phyloP scores from a whole-genome alignment of 805 yeast species.

The Torulaspora delbrueckii region DNA sequence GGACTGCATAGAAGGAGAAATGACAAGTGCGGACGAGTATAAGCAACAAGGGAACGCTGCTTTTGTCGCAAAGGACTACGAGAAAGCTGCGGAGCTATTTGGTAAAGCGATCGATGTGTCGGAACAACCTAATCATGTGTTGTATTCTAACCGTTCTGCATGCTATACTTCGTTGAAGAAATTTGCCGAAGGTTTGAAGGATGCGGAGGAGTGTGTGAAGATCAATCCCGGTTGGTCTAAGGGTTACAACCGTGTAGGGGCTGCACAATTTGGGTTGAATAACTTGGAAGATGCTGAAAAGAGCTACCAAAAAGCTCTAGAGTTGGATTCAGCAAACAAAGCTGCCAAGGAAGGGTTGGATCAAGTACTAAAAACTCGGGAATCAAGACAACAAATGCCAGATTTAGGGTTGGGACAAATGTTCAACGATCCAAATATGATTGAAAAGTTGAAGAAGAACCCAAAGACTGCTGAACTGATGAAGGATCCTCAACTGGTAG shows the following conservation, averaged over 20 bases:
- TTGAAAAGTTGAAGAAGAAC: constrained; percentile 67
- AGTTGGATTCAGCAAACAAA: constrained; percentile 72
- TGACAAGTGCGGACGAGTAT: constrained; percentile 60
- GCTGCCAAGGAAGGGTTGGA: constrained; percentile 82
- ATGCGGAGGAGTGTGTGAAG: constrained; percentile 78
- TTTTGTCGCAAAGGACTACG: constrained; percentile 80
- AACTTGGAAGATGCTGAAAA: constrained; percentile 68
- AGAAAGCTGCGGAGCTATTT: constrained; percentile 73
- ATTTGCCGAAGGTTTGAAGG: constrained; percentile 69
- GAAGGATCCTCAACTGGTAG: constrained; percentile 81
- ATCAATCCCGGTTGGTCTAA: constrained; percentile 90
- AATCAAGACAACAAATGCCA: constrained; percentile 48
- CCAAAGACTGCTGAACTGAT: constrained; percentile 84
- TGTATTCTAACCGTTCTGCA: constrained; percentile 92
- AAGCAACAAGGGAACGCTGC: constrained; percentile 94
- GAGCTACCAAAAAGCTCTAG: constrained; percentile 72
- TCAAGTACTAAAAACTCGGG: constrained; percentile 60
- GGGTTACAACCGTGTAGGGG: constrained; percentile 89
- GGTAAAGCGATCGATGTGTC: constrained; percentile 84
- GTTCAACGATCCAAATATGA: constrained; percentile 74
- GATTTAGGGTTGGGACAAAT: constrained; percentile 73
- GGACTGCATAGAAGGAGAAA: constrained; percentile 14
- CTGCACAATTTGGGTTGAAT: constrained; percentile 87
- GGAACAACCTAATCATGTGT: constrained; percentile 79
- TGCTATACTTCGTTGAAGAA: constrained; percentile 75